phyloP scores from a whole-genome alignment of 208 protist genomes.

The Histomonas meleagridis region DNA sequence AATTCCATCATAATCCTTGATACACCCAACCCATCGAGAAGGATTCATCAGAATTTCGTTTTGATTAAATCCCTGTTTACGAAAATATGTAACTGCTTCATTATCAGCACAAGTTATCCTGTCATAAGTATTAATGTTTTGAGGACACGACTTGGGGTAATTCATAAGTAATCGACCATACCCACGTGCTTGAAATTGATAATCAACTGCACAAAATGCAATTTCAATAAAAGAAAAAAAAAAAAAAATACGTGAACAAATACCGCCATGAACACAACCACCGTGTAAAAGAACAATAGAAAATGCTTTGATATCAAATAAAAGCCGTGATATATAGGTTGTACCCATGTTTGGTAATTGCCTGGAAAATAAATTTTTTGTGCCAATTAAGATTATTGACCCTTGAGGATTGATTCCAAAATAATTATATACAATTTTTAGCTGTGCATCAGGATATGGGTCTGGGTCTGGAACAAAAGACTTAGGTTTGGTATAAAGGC shows the following conservation, averaged over 20 bases:
- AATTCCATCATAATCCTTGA: conserved; percentile 73
- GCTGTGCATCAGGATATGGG: neutral
- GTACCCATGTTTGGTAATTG: conserved; percentile 70
- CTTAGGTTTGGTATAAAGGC: neutral
- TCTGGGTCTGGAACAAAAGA: neutral
- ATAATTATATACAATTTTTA: neutral
- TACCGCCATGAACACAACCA: conserved; percentile 61
- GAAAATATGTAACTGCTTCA: conserved; percentile 71
- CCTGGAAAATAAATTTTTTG: conserved; percentile 66
- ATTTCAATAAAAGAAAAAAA: conserved; percentile 64
- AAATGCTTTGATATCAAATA: conserved; percentile 54
- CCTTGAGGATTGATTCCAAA: neutral
- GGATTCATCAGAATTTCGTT: conserved; percentile 48
- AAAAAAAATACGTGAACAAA: conserved; percentile 61
- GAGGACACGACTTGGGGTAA: conserved; percentile 57
- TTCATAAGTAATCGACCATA: conserved; percentile 65
- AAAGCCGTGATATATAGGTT: conserved; percentile 65
- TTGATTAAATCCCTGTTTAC: conserved; percentile 61
- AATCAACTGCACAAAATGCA: conserved; percentile 66
- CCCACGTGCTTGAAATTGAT: conserved; percentile 59
- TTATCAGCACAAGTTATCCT: conserved; percentile 76
- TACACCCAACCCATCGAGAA: conserved; percentile 61
- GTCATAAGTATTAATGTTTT: conserved; percentile 52
- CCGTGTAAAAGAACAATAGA: neutral
- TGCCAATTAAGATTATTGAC: conserved; percentile 48